A percentile compares a stretch with the other conserved stretches of the same genome.
phyloP scores from a whole-genome alignment of 176 grass and related monocot genomes.

The Phoenix dactylifera region DNA sequence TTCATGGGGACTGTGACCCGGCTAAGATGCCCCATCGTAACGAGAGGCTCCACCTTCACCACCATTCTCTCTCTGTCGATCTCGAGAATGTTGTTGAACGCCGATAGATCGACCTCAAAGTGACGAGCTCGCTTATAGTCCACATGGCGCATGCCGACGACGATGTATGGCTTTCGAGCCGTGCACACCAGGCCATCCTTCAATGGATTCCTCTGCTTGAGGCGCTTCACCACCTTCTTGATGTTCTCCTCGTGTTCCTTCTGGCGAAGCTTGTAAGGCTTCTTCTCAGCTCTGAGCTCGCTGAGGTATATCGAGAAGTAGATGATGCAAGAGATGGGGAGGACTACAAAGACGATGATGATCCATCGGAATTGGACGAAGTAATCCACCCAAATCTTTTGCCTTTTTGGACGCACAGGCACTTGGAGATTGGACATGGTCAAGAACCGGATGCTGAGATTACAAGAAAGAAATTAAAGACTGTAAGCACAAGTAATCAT shows the following conservation, averaged over 20 bases:
- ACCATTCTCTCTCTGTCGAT: conserved; percentile 10
- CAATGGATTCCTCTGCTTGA: conserved; percentile 20
- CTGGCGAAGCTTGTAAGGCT: conserved; percentile 15
- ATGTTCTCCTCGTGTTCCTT: conserved; percentile 11
- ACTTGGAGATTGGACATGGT: conserved; percentile 6
- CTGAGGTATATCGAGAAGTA: conserved; percentile 3
- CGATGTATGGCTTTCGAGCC: conserved; percentile 15
- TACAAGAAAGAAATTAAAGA: no score
- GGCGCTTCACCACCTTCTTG: conserved; percentile 17
- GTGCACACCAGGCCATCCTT: conserved; percentile 23
- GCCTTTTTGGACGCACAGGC: conserved; percentile 5
- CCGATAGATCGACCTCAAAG: conserved; percentile 14
- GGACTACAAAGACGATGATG: conserved; percentile 12
- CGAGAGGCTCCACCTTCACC: conserved; percentile 16
- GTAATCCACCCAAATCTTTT: conserved; percentile 15
- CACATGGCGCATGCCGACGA: conserved; percentile 11
- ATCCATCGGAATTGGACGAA: conserved; percentile 18
- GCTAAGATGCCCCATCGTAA: conserved; percentile 13
- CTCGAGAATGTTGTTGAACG: conserved; percentile 15
- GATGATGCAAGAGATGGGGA: conserved; percentile 4
- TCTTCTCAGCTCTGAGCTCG: conserved; percentile 8
- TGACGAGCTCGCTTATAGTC: conserved; percentile 13
- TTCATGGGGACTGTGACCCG: neutral
- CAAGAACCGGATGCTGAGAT: neutral
- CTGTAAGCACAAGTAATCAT: no score